A percentile compares a stretch with the other conserved stretches of the same genome.
These are phyloP conservation scores for Phylloporus sp. DNA, from an alignment of 768 basidiomycete species.

Conservation along the genomic window DNA sequence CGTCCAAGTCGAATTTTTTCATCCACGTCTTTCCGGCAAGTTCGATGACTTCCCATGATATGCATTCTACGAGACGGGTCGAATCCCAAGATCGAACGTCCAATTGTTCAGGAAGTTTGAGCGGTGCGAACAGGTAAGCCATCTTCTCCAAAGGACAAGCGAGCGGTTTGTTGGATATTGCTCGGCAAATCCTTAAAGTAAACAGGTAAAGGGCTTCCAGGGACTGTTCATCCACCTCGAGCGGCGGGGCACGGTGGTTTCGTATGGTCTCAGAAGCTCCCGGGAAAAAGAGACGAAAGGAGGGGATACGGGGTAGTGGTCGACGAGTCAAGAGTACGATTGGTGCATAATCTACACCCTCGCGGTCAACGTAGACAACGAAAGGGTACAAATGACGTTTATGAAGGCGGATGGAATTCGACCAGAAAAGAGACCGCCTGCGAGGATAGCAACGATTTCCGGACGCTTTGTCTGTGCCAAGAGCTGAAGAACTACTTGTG, in stretches of 20 bases:
- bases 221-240: conserved; percentile 46
- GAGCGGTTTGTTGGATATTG: conserved; percentile 66
- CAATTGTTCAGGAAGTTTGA: conserved; percentile 33
- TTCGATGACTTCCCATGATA: conserved; percentile 63
- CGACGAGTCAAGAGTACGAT: conserved; percentile 63
- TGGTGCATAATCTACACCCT: conserved; percentile 44
- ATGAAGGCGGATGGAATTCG: conserved; percentile 33
- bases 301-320: conserved; percentile 55
- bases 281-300: conserved; percentile 59
- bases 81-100: conserved; percentile 23
- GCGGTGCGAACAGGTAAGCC: conserved; percentile 66
- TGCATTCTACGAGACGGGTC: conserved; percentile 37
- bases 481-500: conserved; percentile 1
- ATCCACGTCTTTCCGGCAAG: conserved; percentile 52
- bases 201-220: conserved; percentile 52
- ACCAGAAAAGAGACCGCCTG: conserved; percentile 69
- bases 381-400: conserved; percentile 32
- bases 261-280: conserved; percentile 42
- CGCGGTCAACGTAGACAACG: conserved; percentile 36
- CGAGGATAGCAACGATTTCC: conserved; percentile 55
- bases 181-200: conserved; percentile 59
- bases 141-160: conserved; percentile 50
- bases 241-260: conserved; percentile 44
- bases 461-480: conserved; percentile 26
- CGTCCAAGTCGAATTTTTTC: conserved; percentile 42